Evolutionary conservation across 2,329 filamentous ascomycete species (phyloP), one percentile per base, ranked within the genome.

Genomic region (Pyrenophora seminiperda): DNA sequence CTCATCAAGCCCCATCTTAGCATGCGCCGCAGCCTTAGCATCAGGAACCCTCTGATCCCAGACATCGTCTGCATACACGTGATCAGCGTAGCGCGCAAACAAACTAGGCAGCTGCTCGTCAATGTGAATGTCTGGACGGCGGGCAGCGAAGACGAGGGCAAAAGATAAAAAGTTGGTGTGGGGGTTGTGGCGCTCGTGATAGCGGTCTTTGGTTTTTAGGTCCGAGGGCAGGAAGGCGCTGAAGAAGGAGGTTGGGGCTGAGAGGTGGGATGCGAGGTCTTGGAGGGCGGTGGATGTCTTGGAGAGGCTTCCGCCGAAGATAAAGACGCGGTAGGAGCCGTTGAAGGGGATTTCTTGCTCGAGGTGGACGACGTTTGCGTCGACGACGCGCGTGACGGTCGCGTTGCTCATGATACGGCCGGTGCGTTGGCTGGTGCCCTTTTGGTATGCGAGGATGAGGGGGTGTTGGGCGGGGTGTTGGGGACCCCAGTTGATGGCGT

Each of bases 341-440:
- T 96, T 96, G 51, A 92, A 79, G 0, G 91, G 91, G 24, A 96
- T 82, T 67, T 95, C 89, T 73, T 96, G 91, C 75, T 96, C 92
- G 7, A 96, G 81, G 63, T 95, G 89, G 1, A 96, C 91, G 4
- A 90, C 86, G 73, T 96, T 96, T 68, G 91, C 89, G 68, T 97
- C 92, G 1, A 88, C 86, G 17, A 96, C 89, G 40, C 92, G 84
- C 1, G 91, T 96, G 9, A 96, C 92, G 55, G 90, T 87, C 15
- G 89, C 82, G 47, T 90, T 90, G 39, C 83, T 84, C 64, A 96
- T 83, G 30, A 92, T 83, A 31, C 89, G 84, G 18, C 92, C 92
- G 0, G 90, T 84, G 7, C 82, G 81, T 54, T 94, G 79, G 53
- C 83, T 88, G 27, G 83, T 73, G 44, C 72, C 73, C 15, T 73